Conservation (phyloP, 805 yeast species). For the Candida coquimbonensis region DNA sequence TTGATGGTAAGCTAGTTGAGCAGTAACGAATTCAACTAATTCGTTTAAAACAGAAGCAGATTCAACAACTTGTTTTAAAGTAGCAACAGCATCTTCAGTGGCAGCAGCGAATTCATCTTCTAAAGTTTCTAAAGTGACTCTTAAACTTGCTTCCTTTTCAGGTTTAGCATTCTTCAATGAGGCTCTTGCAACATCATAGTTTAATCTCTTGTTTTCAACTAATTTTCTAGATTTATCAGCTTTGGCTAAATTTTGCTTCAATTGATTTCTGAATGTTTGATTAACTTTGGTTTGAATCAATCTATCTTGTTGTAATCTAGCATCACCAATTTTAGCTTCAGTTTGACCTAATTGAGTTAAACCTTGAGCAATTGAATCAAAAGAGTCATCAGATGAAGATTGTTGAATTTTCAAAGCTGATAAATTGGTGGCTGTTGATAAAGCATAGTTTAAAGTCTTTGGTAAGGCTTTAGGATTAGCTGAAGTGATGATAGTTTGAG, state of each 20-base stretch:
- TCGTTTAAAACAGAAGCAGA: constrained; percentile 62
- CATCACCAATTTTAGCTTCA: constrained; percentile 72
- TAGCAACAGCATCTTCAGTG: constrained; percentile 78
- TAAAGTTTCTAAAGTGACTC: constrained; percentile 72
- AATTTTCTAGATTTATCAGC: constrained; percentile 63
- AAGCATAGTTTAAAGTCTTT: constrained; percentile 76
- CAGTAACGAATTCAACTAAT: constrained; percentile 61
- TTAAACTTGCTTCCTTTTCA: constrained; percentile 63
- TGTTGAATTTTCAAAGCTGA: constrained; percentile 26
- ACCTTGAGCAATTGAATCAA: constrained; percentile 51
- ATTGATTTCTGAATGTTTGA: constrained; percentile 52
- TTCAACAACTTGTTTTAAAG: constrained; percentile 75
- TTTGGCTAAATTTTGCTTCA: constrained; percentile 52
- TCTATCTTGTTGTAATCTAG: constrained; percentile 76
- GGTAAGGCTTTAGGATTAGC: constrained; percentile 50
- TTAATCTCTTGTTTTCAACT: constrained; percentile 72
- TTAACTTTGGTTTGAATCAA: constrained; percentile 65
- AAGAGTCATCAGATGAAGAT: constrained; percentile 30
- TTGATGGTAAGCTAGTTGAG: constrained; percentile 78
- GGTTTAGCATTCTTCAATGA: constrained; percentile 43
- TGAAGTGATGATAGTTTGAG: constrained; percentile 61
- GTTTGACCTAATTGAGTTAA: constrained; percentile 62
- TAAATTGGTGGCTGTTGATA: constrained; percentile 65
- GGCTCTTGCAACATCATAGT: constrained; percentile 73
- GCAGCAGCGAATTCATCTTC: constrained; percentile 89